phyloP scores from a whole-genome alignment of 2,329 filamentous ascomycete genomes.

The Cladophialophora bantiana region DNA sequence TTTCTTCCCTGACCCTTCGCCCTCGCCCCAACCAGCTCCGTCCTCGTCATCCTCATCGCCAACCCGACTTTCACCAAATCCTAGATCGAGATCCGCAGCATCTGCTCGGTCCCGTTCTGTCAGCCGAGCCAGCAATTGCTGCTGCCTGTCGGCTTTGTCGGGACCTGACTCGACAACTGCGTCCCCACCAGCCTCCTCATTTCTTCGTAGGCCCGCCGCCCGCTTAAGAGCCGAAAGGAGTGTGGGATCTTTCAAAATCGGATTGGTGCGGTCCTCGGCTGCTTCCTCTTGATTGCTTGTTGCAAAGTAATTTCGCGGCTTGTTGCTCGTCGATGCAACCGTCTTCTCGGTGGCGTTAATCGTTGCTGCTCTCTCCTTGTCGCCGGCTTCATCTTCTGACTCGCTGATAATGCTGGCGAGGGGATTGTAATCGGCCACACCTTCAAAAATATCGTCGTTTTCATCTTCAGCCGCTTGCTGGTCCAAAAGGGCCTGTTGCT shows the following conservation, averaged over 20 bases:
- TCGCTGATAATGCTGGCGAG: slow-evolving; percentile 61
- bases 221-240: slow-evolving; percentile 86
- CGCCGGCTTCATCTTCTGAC: slow-evolving; percentile 51
- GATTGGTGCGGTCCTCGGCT: slow-evolving; percentile 47
- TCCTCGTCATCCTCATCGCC: slow-evolving; percentile 89
- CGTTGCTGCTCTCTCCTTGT: slow-evolving; percentile 31
- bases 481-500: slow-evolving; percentile 42
- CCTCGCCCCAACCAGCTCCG: slow-evolving; percentile 63
- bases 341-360: slow-evolving; percentile 27
- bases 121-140: slow-evolving; percentile 55
- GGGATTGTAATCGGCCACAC: slow-evolving; percentile 66
- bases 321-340: slow-evolving; percentile 30
- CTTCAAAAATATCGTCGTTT: slow-evolving; percentile 69
- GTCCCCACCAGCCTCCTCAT: slow-evolving; percentile 49
- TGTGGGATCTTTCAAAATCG: slow-evolving; percentile 66
- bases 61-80: slow-evolving; percentile 86
- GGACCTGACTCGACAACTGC: slow-evolving; percentile 30
- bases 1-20: slow-evolving; percentile 47
- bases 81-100: slow-evolving; percentile 81
- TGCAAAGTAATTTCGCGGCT: slow-evolving; percentile 58
- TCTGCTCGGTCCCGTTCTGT: slow-evolving; percentile 50
- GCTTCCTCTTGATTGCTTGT: slow-evolving; percentile 61
- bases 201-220: slow-evolving; percentile 68
- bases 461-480: slow-evolving; percentile 54
- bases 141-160: slow-evolving; percentile 34